Percentiles rank a stretch among this genome's conserved stretches.
Conservation (phyloP, 2,329 filamentous ascomycete species). For the Pochonia chlamydosporia region DNA sequence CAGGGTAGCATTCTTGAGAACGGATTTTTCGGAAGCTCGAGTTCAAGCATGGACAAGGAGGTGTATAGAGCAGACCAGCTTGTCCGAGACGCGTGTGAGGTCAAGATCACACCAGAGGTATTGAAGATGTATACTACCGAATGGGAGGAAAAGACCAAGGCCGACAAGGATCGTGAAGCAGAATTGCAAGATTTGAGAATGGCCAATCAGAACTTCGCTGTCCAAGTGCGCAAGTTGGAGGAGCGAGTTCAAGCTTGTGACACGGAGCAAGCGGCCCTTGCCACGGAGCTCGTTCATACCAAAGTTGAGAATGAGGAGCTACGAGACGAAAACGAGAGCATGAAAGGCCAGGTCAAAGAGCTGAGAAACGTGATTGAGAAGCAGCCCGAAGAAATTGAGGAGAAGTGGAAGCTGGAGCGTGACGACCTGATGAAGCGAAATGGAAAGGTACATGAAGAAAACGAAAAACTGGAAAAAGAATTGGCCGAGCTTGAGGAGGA, state of each 20-base stretch:
- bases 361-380: slow-evolving; percentile 81
- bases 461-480: slow-evolving; percentile 80
- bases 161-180: slow-evolving; percentile 73
- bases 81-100: slow-evolving; percentile 83
- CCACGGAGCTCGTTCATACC: slow-evolving; percentile 82
- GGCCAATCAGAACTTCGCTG: slow-evolving; percentile 60
- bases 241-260: slow-evolving; percentile 85
- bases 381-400: slow-evolving; percentile 84
- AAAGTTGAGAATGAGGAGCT: slow-evolving; percentile 93
- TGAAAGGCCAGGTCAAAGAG: slow-evolving; percentile 80
- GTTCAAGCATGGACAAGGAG: slow-evolving; percentile 85
- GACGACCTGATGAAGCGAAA: slow-evolving; percentile 90
- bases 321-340: slow-evolving; percentile 80
- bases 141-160: slow-evolving; percentile 86
- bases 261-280: slow-evolving; percentile 82
- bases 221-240: slow-evolving; percentile 78
- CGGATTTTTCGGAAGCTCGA: slow-evolving; percentile 93
- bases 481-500: slow-evolving; percentile 88
- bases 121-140: slow-evolving; percentile 76
- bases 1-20: slow-evolving; percentile 91
- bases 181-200: slow-evolving; percentile 71
- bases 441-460: slow-evolving; percentile 89
- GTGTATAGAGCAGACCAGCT: slow-evolving; percentile 92
- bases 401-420: slow-evolving; percentile 74
- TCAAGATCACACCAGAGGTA: slow-evolving; percentile 78